A percentile compares a stretch with the other conserved stretches of the same genome.
These are phyloP conservation scores for Sphaerobolus stellatus DNA, from an alignment of 1,284 basidiomycete species.

Conservation along the genomic window DNA sequence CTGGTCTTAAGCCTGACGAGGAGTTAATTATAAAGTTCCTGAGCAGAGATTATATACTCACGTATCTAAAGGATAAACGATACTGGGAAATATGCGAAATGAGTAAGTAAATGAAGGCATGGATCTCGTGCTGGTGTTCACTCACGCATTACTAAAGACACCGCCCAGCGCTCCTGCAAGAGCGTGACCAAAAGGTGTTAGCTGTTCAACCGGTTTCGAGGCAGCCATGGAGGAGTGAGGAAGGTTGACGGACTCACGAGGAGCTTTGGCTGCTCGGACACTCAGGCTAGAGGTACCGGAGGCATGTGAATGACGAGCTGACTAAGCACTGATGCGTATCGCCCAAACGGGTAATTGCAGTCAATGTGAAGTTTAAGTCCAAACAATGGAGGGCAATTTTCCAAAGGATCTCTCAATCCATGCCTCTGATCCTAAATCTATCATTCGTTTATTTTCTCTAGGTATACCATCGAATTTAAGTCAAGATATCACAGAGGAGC, in stretches of 20 bases:
- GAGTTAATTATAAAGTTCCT: conserved; percentile 2
- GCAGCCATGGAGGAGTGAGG: conserved; percentile 42
- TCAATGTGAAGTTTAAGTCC: too few species aligned
- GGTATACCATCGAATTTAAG: neutral
- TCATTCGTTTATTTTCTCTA: neutral
- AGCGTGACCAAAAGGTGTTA: conserved; percentile 91
- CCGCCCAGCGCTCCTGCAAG: conserved; percentile 94
- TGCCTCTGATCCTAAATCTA: conserved; percentile 5
- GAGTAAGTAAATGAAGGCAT: neutral
- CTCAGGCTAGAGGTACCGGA: too few species aligned
- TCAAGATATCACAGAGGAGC: neutral
- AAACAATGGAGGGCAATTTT: conserved; percentile 9
- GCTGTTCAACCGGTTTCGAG: conserved; percentile 57
- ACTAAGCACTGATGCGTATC: too few species aligned
- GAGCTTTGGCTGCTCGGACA: neutral
- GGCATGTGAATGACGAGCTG: too few species aligned
- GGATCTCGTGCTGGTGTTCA: conserved; percentile 24
- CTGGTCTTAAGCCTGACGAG: conserved; percentile 86
- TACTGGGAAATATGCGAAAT: conserved; percentile 42
- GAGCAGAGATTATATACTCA: conserved; percentile 23
- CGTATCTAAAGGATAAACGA: conserved; percentile 95
- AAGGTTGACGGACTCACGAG: neutral
- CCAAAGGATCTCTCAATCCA: neutral
- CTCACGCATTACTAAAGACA: conserved; percentile 90
- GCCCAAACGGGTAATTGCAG: too few species aligned